These are phyloP conservation scores for Cryptosporidium sp. DNA, from an alignment of 169 alveolate genomes.

Conservation along the genomic window DNA sequence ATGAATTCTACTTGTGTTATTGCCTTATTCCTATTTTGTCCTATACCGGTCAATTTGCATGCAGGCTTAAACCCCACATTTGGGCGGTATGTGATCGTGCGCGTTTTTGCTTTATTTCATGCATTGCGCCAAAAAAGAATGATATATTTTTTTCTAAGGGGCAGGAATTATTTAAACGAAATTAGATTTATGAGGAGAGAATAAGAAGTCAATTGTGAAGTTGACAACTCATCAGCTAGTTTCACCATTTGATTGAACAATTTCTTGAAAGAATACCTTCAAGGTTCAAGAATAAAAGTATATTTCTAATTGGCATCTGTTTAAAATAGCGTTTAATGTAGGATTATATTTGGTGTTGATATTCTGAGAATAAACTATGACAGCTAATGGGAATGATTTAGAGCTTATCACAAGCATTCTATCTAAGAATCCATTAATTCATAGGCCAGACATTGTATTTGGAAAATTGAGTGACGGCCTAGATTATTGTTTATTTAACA, in stretches of 20 bases:
- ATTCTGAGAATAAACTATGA: neutral
- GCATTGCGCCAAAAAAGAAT: slow-evolving; percentile 19
- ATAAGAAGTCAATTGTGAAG: neutral
- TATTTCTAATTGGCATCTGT: neutral
- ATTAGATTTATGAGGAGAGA: neutral
- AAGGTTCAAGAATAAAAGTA: neutral
- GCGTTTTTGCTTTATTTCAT: slow-evolving; percentile 5
- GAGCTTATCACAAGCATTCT: slow-evolving; percentile 16
- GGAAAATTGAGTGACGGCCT: slow-evolving; percentile 61
- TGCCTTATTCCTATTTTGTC: slow-evolving; percentile 25
- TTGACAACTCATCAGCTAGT: neutral
- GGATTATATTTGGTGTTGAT: neutral
- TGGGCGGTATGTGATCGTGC: slow-evolving; percentile 9
- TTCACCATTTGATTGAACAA: neutral
- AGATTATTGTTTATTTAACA: slow-evolving; percentile 57
- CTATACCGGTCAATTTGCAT: slow-evolving; percentile 57
- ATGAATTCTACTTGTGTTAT: neutral
- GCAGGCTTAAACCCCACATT: slow-evolving; percentile 58
- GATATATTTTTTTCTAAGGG: neutral
- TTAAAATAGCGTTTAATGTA: neutral
- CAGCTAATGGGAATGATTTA: slow-evolving; percentile 12
- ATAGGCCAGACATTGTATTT: slow-evolving; percentile 58
- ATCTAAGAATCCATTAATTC: slow-evolving; percentile 52
- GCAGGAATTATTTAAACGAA: neutral
- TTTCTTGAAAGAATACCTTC: neutral